These are phyloP conservation scores for Scortechinia acanthostroma DNA, from an alignment of 2,329 filamentous ascomycete genomes.

Conservation along the genomic window DNA sequence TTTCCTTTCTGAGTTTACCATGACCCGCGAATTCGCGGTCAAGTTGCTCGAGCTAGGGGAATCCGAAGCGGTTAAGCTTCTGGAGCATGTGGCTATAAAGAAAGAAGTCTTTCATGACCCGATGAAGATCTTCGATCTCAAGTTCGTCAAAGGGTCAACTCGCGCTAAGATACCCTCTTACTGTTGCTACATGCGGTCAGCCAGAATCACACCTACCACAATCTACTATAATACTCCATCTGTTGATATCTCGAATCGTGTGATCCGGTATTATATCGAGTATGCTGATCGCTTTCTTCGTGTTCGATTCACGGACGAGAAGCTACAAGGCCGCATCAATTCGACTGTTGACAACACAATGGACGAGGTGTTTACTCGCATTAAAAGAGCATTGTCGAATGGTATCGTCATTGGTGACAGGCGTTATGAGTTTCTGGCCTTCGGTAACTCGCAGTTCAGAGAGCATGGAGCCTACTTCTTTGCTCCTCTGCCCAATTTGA, in stretches of 20 bases:
- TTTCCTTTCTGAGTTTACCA: slow-evolving; percentile 68
- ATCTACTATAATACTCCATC: slow-evolving; percentile 72
- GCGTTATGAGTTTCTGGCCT: slow-evolving; percentile 82
- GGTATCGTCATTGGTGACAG: slow-evolving; percentile 79
- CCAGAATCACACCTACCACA: slow-evolving; percentile 75
- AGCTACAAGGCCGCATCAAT: slow-evolving; percentile 50
- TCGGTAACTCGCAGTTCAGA: slow-evolving; percentile 89
- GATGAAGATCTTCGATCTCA: slow-evolving; percentile 61
- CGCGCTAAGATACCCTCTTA: slow-evolving; percentile 56
- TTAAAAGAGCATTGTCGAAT: slow-evolving; percentile 65
- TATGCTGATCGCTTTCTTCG: slow-evolving; percentile 74
- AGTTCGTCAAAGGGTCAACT: slow-evolving; percentile 36
- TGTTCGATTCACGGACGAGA: slow-evolving; percentile 83
- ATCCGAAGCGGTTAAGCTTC: slow-evolving; percentile 13
- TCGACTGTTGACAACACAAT: slow-evolving; percentile 44
- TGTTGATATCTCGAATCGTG: slow-evolving; percentile 80
- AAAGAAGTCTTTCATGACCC: slow-evolving; percentile 60
- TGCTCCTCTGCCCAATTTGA: slow-evolving; percentile 58
- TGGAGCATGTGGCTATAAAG: slow-evolving; percentile 54
- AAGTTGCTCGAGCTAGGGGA: slow-evolving; percentile 43
- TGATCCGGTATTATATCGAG: slow-evolving; percentile 68
- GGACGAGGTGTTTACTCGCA: slow-evolving; percentile 67
- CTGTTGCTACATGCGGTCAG: slow-evolving; percentile 71
- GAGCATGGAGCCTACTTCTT: slow-evolving; percentile 94
- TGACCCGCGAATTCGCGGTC: slow-evolving; percentile 61